Evolutionary conservation across 2,329 filamentous ascomycete genomes (phyloP).

Genomic region (Colletotrichum spaethianum): DNA sequence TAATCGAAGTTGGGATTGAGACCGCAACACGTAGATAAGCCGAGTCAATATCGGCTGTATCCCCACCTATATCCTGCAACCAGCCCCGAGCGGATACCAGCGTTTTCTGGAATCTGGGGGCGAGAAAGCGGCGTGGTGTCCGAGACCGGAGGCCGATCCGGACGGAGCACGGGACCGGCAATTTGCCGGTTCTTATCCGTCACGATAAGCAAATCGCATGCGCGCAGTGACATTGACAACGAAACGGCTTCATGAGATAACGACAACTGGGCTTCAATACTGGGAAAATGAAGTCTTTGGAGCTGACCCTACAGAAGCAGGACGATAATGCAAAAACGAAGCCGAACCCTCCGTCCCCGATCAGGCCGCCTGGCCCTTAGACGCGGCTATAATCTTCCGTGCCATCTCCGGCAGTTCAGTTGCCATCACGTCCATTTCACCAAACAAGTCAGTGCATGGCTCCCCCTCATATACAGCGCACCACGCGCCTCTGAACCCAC

Average conservation of each 20-base stretch:
- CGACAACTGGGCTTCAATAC: neutral
- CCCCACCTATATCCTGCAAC: neutral
- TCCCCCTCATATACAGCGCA: slow-evolving; percentile 68
- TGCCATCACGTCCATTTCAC: slow-evolving; percentile 65
- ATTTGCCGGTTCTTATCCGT: slow-evolving; percentile 15
- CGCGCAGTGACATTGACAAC: neutral
- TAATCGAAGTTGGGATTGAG: neutral
- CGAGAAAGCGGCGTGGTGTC: slow-evolving; percentile 3
- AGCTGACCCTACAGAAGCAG: neutral
- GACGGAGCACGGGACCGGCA: slow-evolving; percentile 30
- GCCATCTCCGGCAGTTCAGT: slow-evolving; percentile 64
- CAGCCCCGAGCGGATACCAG: neutral
- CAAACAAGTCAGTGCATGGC: slow-evolving; percentile 64
- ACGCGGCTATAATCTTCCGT: slow-evolving; percentile 51
- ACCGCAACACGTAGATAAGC: neutral
- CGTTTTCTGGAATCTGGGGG: neutral
- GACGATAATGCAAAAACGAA: neutral
- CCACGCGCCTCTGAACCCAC: slow-evolving; percentile 68
- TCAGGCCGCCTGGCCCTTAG: slow-evolving; percentile 15
- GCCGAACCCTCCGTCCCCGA: neutral
- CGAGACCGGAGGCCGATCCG: slow-evolving; percentile 35
- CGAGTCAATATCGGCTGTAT: neutral
- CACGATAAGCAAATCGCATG: slow-evolving; percentile 11
- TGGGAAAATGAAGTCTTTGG: neutral
- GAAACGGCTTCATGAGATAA: neutral